A percentile compares a stretch with the other conserved stretches of the same genome.
These are phyloP conservation scores for Gymnopus androsaceus DNA, from an alignment of 1,284 basidiomycete genomes.

Conservation along the genomic window DNA sequence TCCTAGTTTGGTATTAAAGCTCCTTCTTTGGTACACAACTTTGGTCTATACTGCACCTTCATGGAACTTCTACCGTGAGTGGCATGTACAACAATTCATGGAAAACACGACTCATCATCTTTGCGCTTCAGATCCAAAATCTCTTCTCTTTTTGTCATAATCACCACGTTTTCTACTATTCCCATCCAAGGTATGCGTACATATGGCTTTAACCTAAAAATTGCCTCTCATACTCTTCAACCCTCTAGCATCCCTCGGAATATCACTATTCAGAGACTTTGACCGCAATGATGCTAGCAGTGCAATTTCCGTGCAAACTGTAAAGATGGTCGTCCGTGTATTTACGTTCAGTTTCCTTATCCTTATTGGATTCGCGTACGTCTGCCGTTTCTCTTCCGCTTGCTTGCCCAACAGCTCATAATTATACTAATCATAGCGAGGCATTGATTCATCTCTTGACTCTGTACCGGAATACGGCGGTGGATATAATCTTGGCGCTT, in stretches of 20 bases:
- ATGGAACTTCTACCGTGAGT: slow-evolving; percentile 16
- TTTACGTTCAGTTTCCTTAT: slow-evolving; percentile 30
- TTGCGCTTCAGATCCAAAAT: slow-evolving; percentile 14
- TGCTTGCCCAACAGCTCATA: background rate
- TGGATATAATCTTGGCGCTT: slow-evolving; percentile 14
- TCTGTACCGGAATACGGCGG: background rate
- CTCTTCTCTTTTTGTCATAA: slow-evolving; percentile 19
- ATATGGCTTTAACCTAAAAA: background rate
- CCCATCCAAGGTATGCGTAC: slow-evolving; percentile 16
- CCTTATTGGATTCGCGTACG: slow-evolving; percentile 18
- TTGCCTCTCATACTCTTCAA: background rate
- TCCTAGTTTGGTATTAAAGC: slow-evolving; percentile 12
- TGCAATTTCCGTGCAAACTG: slow-evolving; percentile 23
- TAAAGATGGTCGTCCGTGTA: slow-evolving; percentile 30
- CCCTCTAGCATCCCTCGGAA: slow-evolving; percentile 19
- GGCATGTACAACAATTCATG: background rate
- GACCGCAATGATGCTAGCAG: slow-evolving; percentile 13
- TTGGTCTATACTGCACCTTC: slow-evolving; percentile 18
- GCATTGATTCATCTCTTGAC: slow-evolving; percentile 16
- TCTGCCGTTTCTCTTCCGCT: background rate
- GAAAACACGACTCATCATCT: background rate
- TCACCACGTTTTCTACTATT: slow-evolving; percentile 18
- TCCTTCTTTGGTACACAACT: slow-evolving; percentile 6
- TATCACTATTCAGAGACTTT: slow-evolving; percentile 22
- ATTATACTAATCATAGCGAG: slow-evolving; percentile 6